Conservation (phyloP, 129 eudicot genomes). For the Oenanthe sinensis region DNA sequence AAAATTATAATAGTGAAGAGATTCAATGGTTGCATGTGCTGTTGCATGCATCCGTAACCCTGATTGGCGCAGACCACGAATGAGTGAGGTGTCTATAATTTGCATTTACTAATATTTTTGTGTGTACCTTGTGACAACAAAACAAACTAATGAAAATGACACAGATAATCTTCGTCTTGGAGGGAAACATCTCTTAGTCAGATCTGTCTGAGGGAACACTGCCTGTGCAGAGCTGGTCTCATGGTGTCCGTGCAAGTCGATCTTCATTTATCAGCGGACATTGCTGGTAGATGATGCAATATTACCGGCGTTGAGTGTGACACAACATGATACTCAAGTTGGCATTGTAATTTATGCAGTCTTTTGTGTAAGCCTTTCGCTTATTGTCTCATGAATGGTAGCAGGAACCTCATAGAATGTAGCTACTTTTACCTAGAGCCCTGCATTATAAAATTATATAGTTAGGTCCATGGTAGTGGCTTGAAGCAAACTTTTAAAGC, state of each 20-base stretch:
- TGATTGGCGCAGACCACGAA: conserved; percentile 61
- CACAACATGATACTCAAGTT: not conserved
- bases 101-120: not conserved
- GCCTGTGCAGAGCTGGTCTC: not conserved
- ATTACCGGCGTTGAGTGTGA: not conserved
- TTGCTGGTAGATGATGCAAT: too few species aligned
- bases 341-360: not conserved
- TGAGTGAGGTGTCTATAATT: conserved; percentile 52
- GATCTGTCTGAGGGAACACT: not conserved
- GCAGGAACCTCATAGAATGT: not conserved
- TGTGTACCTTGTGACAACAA: not conserved
- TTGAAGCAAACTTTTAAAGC: not conserved
- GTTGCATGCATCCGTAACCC: conserved; percentile 68
- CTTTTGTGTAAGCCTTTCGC: not conserved
- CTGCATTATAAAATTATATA: not conserved
- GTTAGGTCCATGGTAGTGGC: not conserved
- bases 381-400: not conserved
- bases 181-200: not conserved
- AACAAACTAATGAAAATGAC: not conserved
- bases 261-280: not conserved
- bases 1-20: conserved; percentile 41
- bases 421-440: not conserved
- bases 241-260: not conserved
- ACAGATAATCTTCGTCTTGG: not conserved
- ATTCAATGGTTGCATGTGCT: conserved; percentile 81